These are phyloP conservation scores for Aspergillus clavatus DNA, from an alignment of 2,329 filamentous ascomycete species.

Conservation along the genomic window DNA sequence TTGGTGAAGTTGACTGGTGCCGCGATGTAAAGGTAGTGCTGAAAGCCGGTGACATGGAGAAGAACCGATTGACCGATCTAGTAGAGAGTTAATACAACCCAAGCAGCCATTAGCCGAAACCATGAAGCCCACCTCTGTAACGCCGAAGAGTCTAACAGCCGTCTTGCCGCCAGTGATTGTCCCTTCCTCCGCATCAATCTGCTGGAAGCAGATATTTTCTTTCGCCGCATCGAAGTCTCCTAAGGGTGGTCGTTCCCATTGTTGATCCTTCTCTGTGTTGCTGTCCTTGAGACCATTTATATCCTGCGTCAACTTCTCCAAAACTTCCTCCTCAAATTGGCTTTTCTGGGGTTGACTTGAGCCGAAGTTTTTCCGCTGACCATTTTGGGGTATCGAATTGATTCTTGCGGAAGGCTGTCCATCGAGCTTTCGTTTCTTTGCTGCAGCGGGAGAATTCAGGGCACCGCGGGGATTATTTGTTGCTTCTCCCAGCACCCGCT, in stretches of 20 bases:
- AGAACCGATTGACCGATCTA: slow-evolving; percentile 80
- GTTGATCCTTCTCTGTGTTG: slow-evolving; percentile 88
- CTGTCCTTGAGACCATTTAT: slow-evolving; percentile 78
- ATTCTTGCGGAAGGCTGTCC: slow-evolving; percentile 48
- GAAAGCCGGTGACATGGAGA: slow-evolving; percentile 90
- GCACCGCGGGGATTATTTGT: slow-evolving; percentile 61
- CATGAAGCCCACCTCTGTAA: slow-evolving; percentile 61
- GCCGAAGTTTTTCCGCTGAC: slow-evolving; percentile 50
- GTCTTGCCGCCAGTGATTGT: slow-evolving; percentile 69
- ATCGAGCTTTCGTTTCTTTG: slow-evolving; percentile 84
- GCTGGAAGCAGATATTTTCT: slow-evolving; percentile 80
- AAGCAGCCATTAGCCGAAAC: slow-evolving; percentile 17
- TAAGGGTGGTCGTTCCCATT: slow-evolving; percentile 70
- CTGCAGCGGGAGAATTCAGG: slow-evolving; percentile 48
- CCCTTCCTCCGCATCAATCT: slow-evolving; percentile 93
- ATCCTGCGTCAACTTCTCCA: slow-evolving; percentile 94
- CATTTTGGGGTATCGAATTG: slow-evolving; percentile 57
- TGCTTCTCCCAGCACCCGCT: slow-evolving; percentile 66
- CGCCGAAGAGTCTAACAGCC: slow-evolving; percentile 87
- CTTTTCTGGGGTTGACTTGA: slow-evolving; percentile 74
- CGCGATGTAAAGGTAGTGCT: slow-evolving; percentile 91
- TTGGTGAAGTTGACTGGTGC: slow-evolving; percentile 77
- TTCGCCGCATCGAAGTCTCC: slow-evolving; percentile 58
- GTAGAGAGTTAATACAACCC: slow-evolving; percentile 9
- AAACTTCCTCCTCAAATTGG: slow-evolving; percentile 84